phyloP scores from a whole-genome alignment of 2,329 filamentous ascomycete genomes.

The Orbilia oligospora region DNA sequence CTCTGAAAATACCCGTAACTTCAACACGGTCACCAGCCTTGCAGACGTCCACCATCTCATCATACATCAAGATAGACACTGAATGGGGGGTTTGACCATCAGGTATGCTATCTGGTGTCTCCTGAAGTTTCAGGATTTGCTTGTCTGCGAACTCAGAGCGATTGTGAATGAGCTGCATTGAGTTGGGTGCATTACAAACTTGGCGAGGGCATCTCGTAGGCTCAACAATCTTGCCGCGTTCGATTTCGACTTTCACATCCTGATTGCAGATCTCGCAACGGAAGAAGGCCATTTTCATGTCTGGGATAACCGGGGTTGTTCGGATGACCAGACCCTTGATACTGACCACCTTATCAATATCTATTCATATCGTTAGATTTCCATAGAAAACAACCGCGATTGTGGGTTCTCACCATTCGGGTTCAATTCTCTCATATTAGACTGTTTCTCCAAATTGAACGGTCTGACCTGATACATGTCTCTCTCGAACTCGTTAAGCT shows the following conservation, averaged over 20 bases:
- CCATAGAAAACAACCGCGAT: not conserved
- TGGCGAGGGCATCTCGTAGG: conserved; percentile 86
- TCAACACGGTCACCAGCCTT: conserved; percentile 97
- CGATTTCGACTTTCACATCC: conserved; percentile 89
- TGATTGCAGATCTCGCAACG: conserved; percentile 94
- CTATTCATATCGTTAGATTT: conserved; percentile 66
- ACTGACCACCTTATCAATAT: conserved; percentile 95
- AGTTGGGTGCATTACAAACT: conserved; percentile 87
- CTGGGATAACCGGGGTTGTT: conserved; percentile 94
- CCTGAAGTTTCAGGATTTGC: conserved; percentile 98
- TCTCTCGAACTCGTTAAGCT: conserved; percentile 80
- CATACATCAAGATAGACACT: conserved; percentile 94
- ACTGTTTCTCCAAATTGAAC: conserved; percentile 86
- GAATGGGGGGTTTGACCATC: conserved; percentile 98
- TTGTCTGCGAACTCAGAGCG: conserved; percentile 95
- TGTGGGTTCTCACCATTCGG: conserved; percentile 75
- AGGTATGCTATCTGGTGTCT: conserved; percentile 94
- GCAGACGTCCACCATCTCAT: conserved; percentile 96
- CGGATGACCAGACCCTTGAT: conserved; percentile 97
- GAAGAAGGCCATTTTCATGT: conserved; percentile 98
- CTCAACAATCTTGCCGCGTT: conserved; percentile 95
- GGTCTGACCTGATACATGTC: conserved; percentile 88
- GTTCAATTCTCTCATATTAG: conserved; percentile 94
- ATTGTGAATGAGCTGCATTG: conserved; percentile 98
- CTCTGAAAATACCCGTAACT: conserved; percentile 96